Conservation (phyloP, 2,329 filamentous ascomycete species). For the Neopestalotiopsis clavispora region DNA sequence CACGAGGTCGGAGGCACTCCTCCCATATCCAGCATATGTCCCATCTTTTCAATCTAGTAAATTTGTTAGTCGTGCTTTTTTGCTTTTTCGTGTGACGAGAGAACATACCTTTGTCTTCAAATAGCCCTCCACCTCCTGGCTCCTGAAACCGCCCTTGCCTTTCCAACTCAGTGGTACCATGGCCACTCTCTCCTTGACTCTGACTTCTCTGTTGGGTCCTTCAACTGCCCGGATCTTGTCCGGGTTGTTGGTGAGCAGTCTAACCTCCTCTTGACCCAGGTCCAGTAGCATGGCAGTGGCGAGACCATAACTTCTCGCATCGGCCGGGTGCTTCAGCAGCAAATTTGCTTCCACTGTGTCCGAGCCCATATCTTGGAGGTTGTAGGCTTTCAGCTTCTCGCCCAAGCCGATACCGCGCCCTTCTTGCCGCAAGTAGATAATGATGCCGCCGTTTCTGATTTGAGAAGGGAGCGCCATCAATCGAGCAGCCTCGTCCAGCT, state of each 20-base stretch:
- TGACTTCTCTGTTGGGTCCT: slow-evolving; percentile 84
- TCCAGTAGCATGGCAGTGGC: slow-evolving; percentile 94
- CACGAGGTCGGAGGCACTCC: slow-evolving; percentile 26
- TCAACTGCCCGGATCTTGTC: slow-evolving; percentile 96
- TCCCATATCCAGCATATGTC: slow-evolving; percentile 73
- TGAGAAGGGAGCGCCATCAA: slow-evolving; percentile 79
- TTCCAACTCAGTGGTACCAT: slow-evolving; percentile 98
- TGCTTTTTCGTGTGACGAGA: not conserved
- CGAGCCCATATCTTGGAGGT: slow-evolving; percentile 93
- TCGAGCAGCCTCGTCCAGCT: slow-evolving; percentile 92
- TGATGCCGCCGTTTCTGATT: slow-evolving; percentile 76
- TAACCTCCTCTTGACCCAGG: slow-evolving; percentile 77
- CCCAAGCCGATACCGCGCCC: slow-evolving; percentile 92
- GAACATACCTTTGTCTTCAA: slow-evolving; percentile 84
- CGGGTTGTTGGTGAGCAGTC: slow-evolving; percentile 93
- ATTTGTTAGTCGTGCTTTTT: slow-evolving; percentile 11
- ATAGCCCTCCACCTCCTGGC: slow-evolving; percentile 91
- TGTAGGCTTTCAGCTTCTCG: slow-evolving; percentile 98
- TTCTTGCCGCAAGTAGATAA: slow-evolving; percentile 95
- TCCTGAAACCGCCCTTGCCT: slow-evolving; percentile 80
- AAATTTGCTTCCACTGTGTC: slow-evolving; percentile 98
- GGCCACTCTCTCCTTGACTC: slow-evolving; percentile 86
- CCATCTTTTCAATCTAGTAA: slow-evolving; percentile 82
- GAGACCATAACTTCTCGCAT: slow-evolving; percentile 93
- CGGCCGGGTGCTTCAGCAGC: slow-evolving; percentile 86